phyloP scores from a whole-genome alignment of 2,329 filamentous ascomycete genomes.

The Tolypocladium cylindrosporum region DNA sequence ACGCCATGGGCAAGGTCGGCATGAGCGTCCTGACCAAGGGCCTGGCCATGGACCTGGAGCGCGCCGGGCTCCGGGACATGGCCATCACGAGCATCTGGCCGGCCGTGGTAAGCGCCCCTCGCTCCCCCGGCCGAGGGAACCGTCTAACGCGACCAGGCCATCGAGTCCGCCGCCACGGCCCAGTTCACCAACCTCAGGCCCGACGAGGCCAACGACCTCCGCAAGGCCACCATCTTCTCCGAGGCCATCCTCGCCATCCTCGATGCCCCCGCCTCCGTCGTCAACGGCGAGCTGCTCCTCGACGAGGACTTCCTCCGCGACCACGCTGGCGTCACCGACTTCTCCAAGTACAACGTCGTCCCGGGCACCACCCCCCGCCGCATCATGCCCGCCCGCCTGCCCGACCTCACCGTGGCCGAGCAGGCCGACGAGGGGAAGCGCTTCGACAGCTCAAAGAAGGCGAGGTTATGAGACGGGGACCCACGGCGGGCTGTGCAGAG shows the following conservation, averaged over 20 bases:
- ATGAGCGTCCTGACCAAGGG: conserved; percentile 80
- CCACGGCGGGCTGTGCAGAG: neutral
- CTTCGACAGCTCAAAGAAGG: conserved; percentile 50
- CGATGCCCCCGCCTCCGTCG: conserved; percentile 40
- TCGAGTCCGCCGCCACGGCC: conserved; percentile 66
- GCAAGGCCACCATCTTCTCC: conserved; percentile 65
- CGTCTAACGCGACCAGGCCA: conserved; percentile 28
- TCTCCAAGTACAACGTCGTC: conserved; percentile 62
- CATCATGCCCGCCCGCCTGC: conserved; percentile 67
- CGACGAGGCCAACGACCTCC: conserved; percentile 45
- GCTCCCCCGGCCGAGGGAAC: neutral
- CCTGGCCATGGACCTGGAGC: conserved; percentile 64
- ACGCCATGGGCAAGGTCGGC: conserved; percentile 67
- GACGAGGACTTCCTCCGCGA: conserved; percentile 74
- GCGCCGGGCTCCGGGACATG: conserved; percentile 53
- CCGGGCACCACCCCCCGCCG: conserved; percentile 53
- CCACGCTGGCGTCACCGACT: conserved; percentile 56
- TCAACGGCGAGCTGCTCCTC: conserved; percentile 64
- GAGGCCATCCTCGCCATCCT: conserved; percentile 70
- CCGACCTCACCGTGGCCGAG: conserved; percentile 62
- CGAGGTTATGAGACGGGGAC: conserved; percentile 26
- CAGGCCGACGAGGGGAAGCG: conserved; percentile 70
- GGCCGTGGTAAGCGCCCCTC: conserved; percentile 45
- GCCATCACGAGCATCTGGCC: conserved; percentile 79
- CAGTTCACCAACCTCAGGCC: conserved; percentile 34